Percentiles rank a stretch among this genome's conserved stretches.
Conservation (phyloP, 768 basidiomycete species). For the Tricholoma sp. region DNA sequence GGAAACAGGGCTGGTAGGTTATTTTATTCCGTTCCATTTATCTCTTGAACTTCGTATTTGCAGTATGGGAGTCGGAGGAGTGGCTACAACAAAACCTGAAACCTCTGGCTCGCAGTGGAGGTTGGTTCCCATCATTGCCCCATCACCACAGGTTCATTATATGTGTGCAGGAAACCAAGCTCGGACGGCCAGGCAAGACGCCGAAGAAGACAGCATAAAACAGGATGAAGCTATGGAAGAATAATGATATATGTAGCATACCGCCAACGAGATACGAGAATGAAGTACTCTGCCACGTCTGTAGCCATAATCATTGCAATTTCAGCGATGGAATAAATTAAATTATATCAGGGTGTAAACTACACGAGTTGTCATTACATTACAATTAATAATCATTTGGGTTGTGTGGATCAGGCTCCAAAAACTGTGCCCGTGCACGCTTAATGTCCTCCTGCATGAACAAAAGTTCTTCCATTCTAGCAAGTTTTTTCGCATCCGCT, state of each 20-base stretch:
- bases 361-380: no score
- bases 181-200: slow-evolving; percentile 33
- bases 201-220: slow-evolving; percentile 21
- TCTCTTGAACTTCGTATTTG: neutral
- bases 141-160: slow-evolving; percentile 4
- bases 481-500: slow-evolving; percentile 89
- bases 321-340: neutral
- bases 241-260: slow-evolving; percentile 17
- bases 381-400: slow-evolving; percentile 39
- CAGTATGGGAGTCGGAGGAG: slow-evolving; percentile 96
- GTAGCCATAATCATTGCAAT: neutral
- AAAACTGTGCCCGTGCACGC: slow-evolving; percentile 77
- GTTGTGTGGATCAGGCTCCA: slow-evolving; percentile 38
- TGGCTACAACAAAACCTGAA: slow-evolving; percentile 84
- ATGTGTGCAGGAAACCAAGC: slow-evolving; percentile 47
- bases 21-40: neutral
- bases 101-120: slow-evolving; percentile 70
- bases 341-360: neutral
- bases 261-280: neutral
- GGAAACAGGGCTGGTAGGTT: slow-evolving; percentile 74
- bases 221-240: slow-evolving; percentile 65
- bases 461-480: slow-evolving; percentile 85
- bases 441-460: slow-evolving; percentile 96
- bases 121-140: slow-evolving; percentile 29
- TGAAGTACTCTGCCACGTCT: neutral